Base-by-base conservation (phyloP, 805 yeast species). In the Blastobotrys americana region DNA sequence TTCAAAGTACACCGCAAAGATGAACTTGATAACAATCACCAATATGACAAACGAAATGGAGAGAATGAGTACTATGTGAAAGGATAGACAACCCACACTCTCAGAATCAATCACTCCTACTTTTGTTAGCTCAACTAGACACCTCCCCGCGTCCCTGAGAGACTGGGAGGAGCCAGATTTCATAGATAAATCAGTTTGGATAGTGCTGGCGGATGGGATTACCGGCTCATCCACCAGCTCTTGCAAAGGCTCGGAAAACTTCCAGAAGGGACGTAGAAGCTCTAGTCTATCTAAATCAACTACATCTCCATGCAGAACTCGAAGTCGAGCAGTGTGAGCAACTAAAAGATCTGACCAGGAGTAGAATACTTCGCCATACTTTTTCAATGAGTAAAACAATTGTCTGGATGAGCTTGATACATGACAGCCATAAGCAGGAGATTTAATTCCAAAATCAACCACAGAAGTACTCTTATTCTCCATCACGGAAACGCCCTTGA, bases 311-410 rank as follows among this genome's bases (percentile, higher is more conserved):
- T 88, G 82, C 65, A 82, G 89, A 2, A 89, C 97, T 19, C 87
- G 80, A 57, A 93, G 72, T 52, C 83, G 83, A 62, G 96, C 74
- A 4, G 81, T 63, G n/a, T n/a, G n/a, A 21, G 80, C 65, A 56
- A 80, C 78, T 47, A 67, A 70, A 49, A 90, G 72, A 54, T 84
- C 94, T 43, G 84, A 86, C 98, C 98, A 93, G 4, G 88, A 80
- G 65, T 80, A 86, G 58, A 70, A 83, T 2, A 84, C 79, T 53
- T 82, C 85, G 5, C 85, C 90, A 31, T 65, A 64, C 21, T 70
- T 72, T 15, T 72, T 58, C 57, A 84, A 66, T 34, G 56, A 50
- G 61, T 84, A 85, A 55, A 74, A 84, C 2, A 79, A 68, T 3
- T 71, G 60, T 59, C 95, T 73, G 0, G 89, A 82, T 2, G 57